A percentile compares a stretch with the other conserved stretches of the same genome.
These are phyloP conservation scores for Corylus avellana DNA, from an alignment of 306 rosid genomes.

Conservation along the genomic window DNA sequence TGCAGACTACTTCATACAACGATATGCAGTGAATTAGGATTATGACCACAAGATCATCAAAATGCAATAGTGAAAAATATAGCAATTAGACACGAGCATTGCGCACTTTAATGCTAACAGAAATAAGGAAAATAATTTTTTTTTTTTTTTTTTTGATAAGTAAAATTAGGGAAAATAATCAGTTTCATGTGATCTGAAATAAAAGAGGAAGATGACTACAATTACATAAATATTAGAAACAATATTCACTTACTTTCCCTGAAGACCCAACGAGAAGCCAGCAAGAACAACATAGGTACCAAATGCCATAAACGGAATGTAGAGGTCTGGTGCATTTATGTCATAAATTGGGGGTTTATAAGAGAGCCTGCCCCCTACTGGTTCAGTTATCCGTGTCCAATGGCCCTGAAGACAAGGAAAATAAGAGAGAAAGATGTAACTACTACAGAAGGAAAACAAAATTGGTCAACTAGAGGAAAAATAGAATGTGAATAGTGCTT, in stretches of 20 bases:
- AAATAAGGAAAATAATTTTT: too few relatives aligned
- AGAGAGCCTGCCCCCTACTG: constrained; percentile 94
- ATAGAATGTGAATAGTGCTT: constrained; percentile 27
- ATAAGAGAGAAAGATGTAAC: constrained; percentile 19
- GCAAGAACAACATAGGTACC: constrained; percentile 94
- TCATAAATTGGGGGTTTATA: constrained; percentile 95
- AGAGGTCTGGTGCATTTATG: constrained; percentile 94
- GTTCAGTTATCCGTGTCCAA: constrained; percentile 97
- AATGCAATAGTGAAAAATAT: background rate
- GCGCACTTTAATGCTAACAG: background rate
- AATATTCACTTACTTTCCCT: constrained; percentile 67
- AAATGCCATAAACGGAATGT: constrained; percentile 95
- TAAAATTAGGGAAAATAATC: background rate
- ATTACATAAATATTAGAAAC: background rate
- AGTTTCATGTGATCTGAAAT: constrained; percentile 1
- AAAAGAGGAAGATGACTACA: background rate
- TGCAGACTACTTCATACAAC: background rate
- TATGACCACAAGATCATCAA: background rate
- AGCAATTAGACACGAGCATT: background rate
- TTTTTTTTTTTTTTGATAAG: too few relatives aligned
- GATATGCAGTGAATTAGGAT: background rate
- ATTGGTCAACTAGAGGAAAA: constrained; percentile 8
- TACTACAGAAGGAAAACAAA: background rate
- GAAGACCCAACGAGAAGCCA: constrained; percentile 93
- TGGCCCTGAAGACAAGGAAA: constrained; percentile 70